Conservation (phyloP, 2,329 filamentous ascomycete species). For the Aspergillus sp. region DNA sequence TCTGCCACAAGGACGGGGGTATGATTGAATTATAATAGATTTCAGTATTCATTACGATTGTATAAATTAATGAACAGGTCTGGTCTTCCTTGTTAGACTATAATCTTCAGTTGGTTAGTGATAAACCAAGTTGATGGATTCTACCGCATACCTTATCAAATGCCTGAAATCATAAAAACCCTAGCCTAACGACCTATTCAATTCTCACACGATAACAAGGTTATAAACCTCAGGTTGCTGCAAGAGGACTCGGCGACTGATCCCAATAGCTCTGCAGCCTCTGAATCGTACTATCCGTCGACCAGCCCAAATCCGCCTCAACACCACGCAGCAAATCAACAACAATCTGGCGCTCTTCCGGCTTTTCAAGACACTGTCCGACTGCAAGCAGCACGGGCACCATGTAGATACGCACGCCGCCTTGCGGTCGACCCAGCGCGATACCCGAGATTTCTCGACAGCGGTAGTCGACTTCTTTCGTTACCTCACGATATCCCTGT, state of each 20-base stretch:
- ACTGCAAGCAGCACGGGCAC: constrained; percentile 57
- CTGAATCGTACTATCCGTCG: constrained; percentile 51
- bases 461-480: constrained; percentile 52
- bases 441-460: constrained; percentile 57
- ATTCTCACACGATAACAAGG: too few species aligned
- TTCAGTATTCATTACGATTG: too few species aligned
- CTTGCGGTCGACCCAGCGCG: constrained; percentile 51
- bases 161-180: too few species aligned
- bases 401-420: constrained; percentile 53
- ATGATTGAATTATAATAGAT: too few species aligned
- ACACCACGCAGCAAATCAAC: constrained; percentile 52
- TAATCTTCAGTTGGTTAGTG: too few species aligned
- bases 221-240: too few species aligned
- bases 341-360: constrained; percentile 50
- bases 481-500: constrained; percentile 53
- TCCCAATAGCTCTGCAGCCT: constrained; percentile 39
- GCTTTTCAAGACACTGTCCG: constrained; percentile 53
- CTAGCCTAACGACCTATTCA: too few species aligned
- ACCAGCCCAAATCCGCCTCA: constrained; percentile 58
- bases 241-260: constrained; percentile 1
- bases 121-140: too few species aligned
- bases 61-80: too few species aligned
- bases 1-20: too few species aligned
- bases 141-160: too few species aligned
- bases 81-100: too few species aligned